Base-by-base conservation (phyloP, 306 rosid genomes). In the Pterocarpus macrocarpus region DNA sequence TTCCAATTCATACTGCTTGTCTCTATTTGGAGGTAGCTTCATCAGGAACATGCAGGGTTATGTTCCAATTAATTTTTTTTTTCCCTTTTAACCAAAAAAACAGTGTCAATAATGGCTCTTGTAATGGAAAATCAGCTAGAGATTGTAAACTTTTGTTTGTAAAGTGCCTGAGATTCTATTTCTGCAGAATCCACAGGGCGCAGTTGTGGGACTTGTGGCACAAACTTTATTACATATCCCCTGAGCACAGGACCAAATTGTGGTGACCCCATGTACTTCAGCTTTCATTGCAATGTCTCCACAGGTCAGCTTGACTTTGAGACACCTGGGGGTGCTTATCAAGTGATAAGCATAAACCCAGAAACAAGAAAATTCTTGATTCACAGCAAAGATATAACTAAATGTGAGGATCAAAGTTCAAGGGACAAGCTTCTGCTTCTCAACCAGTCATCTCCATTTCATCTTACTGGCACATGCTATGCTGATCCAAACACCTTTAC, bases 171-270 rank as follows among this genome's bases (percentile, higher is more conserved):
- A 69, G 45, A 7, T 78, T 78, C 33, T 69, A 8, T 39, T 71
- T 81, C 17, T 80, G 88, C 94, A 90, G 97, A 89, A 76, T 86
- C 85, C 6, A 88, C 87, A 13, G 44, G 77, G 16, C 86, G 89
- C 47, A 84, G 43, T 62, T 92, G 97, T 76, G 90, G 83, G 69
- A 82, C 88, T 69, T 92, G 97, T 85, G 97, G 97, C 63, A 90
- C 95, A 86, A 90, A 90, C 73, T 75, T 89, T 64, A 75, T 92
- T 77, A 91, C 97, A 38, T 92, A 92, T 80, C 97, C 97, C 49
- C 88, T 92, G 1, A 89, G 97, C 84, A 90, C 87, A 34, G 90
- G 92, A 66, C 86, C 90, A 67, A 52, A 81, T 56, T 90, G 95
- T 69, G 97, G 97, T 32, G 93, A 92, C 58, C 87, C 86, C 12